Base-by-base conservation (phyloP, 805 yeast species). In the Wickerhamiella azyma region DNA sequence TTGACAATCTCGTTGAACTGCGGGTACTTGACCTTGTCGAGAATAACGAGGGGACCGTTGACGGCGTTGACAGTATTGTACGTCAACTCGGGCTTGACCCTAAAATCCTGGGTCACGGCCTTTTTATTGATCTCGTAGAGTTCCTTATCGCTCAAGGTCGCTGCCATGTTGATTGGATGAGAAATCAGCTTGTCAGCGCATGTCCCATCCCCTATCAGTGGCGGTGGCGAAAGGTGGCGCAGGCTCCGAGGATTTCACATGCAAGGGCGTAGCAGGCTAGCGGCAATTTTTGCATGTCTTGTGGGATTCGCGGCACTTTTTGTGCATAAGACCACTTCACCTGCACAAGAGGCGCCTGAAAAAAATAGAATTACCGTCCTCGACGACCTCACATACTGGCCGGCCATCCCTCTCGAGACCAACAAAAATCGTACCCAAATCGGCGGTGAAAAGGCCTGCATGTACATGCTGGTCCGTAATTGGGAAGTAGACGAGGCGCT, bases 31-130 rank as follows among this genome's bases (percentile, higher is more conserved):
- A 83, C 92, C 53, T 83, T 80, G 62, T 83, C 89, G 55, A 83
- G 68, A 56, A 83, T 88, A 51, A 92, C 98, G 64, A 92, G 76
- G 5, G 99, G 99, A 52, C 99, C 99, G 66, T 94, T 92, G 59
- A 92, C 94, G 66, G 97, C 97, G 46, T 89, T 89, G 51, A 92
- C 98, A 26, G 98, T 92, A 71, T 92, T 92, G 69, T 92, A 92
- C 59, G 80, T 82, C 58, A 83, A 63, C 68, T 95, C 79, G 50
- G 97, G 97, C 63, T 85, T 81, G 60, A 88, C 79, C 53, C 83
- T 79, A 71, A 86, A 86, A 56, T 94, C 94, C 62, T 85, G 81
- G 48, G 88, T 82, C 45, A 80, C 96, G 41, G 97, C 96, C 64
- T 77, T 77, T 64, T 85, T 85, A 74, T 88, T 88, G 61, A 88